phyloP scores from a whole-genome alignment of 805 yeast species.

The Candida stauntonica region DNA sequence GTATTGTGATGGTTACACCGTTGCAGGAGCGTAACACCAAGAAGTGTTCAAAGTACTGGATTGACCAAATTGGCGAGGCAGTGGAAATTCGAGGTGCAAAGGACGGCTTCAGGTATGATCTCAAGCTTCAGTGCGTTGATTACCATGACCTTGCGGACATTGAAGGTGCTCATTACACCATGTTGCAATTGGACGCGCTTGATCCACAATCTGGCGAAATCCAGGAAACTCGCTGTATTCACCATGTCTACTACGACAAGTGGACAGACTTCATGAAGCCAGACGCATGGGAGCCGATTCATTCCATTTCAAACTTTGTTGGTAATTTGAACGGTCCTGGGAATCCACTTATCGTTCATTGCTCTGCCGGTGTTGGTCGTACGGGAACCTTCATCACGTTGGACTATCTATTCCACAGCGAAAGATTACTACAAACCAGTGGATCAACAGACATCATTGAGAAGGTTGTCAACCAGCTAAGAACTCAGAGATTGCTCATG shows the following conservation, averaged over 20 bases:
- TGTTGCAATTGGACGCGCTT: slow-evolving; percentile 22
- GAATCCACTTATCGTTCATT: slow-evolving; percentile 67
- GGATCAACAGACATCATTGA: slow-evolving; percentile 34
- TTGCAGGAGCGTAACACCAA: slow-evolving; percentile 61
- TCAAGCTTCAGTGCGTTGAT: slow-evolving; percentile 22
- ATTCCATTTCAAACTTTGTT: slow-evolving; percentile 28
- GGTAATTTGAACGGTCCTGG: slow-evolving; percentile 24
- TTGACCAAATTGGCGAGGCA: slow-evolving; percentile 30
- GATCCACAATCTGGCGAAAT: slow-evolving; percentile 30
- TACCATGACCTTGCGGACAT: slow-evolving; percentile 1
- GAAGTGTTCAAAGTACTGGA: slow-evolving; percentile 86
- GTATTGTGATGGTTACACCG: slow-evolving; percentile 73
- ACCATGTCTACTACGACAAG: slow-evolving; percentile 67
- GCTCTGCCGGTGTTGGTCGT: slow-evolving; percentile 97
- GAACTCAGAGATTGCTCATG: slow-evolving; percentile 45
- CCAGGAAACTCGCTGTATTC: slow-evolving; percentile 36
- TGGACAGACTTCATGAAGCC: slow-evolving; percentile 87
- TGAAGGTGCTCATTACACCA: slow-evolving; percentile 17
- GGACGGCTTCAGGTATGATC: slow-evolving; percentile 12
- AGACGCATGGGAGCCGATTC: slow-evolving; percentile 32
- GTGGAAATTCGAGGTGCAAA: slow-evolving; percentile 6
- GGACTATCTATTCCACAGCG: slow-evolving; percentile 40
- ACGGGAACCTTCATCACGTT: slow-evolving; percentile 83
- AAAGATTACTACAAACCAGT: neutral
- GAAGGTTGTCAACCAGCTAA: slow-evolving; percentile 35